Conservation (phyloP, 495 filamentous ascomycete species). For the Xeromyces bisporus region DNA sequence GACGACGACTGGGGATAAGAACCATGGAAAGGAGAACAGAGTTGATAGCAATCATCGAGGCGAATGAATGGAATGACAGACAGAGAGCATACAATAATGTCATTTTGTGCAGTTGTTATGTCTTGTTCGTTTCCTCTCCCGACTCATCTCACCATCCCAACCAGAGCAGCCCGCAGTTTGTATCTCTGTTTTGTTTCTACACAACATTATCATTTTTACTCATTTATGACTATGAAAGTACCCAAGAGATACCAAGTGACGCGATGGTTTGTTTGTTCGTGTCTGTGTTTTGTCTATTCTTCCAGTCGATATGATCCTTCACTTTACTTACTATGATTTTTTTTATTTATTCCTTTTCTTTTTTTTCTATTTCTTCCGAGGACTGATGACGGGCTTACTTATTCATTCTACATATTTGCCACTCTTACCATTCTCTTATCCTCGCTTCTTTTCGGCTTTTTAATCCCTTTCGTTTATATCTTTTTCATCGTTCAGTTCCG, state of each 20-base stretch:
- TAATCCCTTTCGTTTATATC: too few relatives aligned
- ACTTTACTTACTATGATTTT: slow-evolving; percentile 6
- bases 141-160: too few relatives aligned
- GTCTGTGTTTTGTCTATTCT: slow-evolving; percentile 7
- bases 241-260: slow-evolving; percentile 29
- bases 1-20: slow-evolving; percentile 5
- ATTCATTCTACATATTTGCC: too few relatives aligned
- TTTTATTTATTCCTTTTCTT: slow-evolving; percentile 16
- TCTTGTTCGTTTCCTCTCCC: too few relatives aligned
- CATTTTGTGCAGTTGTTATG: slow-evolving; percentile 1
- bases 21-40: slow-evolving; percentile 25
- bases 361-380: slow-evolving; percentile 8
- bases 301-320: too few relatives aligned
- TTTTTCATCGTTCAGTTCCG: too few relatives aligned
- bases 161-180: too few relatives aligned
- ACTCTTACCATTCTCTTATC: too few relatives aligned
- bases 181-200: too few relatives aligned
- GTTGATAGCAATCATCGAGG: slow-evolving; percentile 4
- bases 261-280: slow-evolving; percentile 9
- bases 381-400: too few relatives aligned
- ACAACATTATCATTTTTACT: not conserved
- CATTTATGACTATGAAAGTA: slow-evolving; percentile 7
- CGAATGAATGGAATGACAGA: slow-evolving; percentile 13
- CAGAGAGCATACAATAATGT: slow-evolving; percentile 6
- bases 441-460: too few relatives aligned